These are phyloP conservation scores for Linum lewisii DNA, from an alignment of 345 rosid species.

Conservation along the genomic window DNA sequence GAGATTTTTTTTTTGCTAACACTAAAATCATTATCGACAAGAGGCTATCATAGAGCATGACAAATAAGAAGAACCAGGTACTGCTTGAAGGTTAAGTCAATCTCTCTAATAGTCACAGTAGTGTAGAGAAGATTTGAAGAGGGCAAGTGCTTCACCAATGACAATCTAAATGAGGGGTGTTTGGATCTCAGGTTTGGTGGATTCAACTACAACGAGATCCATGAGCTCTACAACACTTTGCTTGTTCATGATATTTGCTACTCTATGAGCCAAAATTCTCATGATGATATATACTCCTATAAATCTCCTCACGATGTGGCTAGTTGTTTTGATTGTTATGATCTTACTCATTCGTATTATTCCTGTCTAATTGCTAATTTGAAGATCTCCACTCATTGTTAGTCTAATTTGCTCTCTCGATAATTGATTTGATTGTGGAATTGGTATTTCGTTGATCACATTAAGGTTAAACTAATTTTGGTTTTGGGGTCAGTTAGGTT, in stretches of 20 bases:
- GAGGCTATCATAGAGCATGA: background rate
- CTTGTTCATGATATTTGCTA: constrained; percentile 97
- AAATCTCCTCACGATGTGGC: constrained; percentile 31
- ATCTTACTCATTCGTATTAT: constrained; percentile 19
- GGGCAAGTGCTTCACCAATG: constrained; percentile 84
- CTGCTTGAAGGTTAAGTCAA: too few relatives aligned
- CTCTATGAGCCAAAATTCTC: constrained; percentile 85
- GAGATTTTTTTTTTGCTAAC: background rate
- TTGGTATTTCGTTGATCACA: too few relatives aligned
- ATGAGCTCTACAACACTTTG: constrained; percentile 90
- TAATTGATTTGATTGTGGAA: too few relatives aligned
- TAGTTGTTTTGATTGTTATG: background rate
- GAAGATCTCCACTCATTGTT: constrained; percentile 96
- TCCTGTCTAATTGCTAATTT: constrained; percentile 65
- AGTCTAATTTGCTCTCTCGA: constrained; percentile 2
- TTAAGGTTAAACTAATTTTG: too few relatives aligned
- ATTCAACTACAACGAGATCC: constrained; percentile 83
- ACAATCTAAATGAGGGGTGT: constrained; percentile 90
- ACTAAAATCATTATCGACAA: background rate
- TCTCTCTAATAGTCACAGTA: too few relatives aligned
- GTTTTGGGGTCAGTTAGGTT: too few relatives aligned
- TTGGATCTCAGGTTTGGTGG: constrained; percentile 87
- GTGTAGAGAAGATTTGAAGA: constrained; percentile 54
- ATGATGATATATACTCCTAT: constrained; percentile 61
- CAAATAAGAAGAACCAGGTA: constrained; percentile 16